These are phyloP conservation scores for Solanum sejunctum DNA, from an alignment of 257 asterid genomes.

Conservation along the genomic window DNA sequence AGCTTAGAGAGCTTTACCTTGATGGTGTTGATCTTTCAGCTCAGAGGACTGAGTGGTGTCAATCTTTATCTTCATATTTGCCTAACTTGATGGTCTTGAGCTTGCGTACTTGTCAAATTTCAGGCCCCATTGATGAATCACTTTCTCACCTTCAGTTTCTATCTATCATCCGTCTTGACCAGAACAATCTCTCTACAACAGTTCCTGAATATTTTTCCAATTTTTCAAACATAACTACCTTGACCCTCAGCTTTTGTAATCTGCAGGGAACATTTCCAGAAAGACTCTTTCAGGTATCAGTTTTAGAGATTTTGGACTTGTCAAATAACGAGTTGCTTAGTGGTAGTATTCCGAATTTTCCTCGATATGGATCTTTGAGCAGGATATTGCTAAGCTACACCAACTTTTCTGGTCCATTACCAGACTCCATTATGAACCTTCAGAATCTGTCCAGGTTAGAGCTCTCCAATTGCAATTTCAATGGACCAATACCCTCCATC, in stretches of 20 bases:
- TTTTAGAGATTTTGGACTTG: slow-evolving; percentile 21
- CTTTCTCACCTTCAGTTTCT: slow-evolving; percentile 19
- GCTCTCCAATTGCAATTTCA: slow-evolving; percentile 14
- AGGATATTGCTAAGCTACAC: slow-evolving; percentile 5
- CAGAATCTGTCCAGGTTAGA: slow-evolving; percentile 8
- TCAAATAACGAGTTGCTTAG: slow-evolving; percentile 9
- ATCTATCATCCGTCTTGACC: slow-evolving; percentile 9
- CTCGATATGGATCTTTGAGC: background rate
- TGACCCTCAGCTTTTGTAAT: slow-evolving; percentile 24
- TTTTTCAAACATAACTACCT: slow-evolving; percentile 15
- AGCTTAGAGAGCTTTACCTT: slow-evolving; percentile 35
- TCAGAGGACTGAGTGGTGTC: slow-evolving; percentile 21
- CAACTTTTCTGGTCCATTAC: slow-evolving; percentile 16
- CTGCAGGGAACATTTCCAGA: slow-evolving; percentile 31
- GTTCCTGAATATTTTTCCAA: slow-evolving; percentile 20
- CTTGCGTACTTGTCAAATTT: slow-evolving; percentile 24
- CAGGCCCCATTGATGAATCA: slow-evolving; percentile 15
- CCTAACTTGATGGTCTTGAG: slow-evolving; percentile 35
- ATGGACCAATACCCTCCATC: slow-evolving; percentile 17
- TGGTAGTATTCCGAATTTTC: slow-evolving; percentile 14
- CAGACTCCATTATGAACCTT: slow-evolving; percentile 21
- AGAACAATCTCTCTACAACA: slow-evolving; percentile 9
- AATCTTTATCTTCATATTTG: slow-evolving; percentile 18
- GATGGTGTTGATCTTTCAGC: slow-evolving; percentile 35
- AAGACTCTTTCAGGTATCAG: slow-evolving; percentile 17